Base-by-base conservation (phyloP, 1,139 yeast species). In the Suhomyces bokatorum region DNA sequence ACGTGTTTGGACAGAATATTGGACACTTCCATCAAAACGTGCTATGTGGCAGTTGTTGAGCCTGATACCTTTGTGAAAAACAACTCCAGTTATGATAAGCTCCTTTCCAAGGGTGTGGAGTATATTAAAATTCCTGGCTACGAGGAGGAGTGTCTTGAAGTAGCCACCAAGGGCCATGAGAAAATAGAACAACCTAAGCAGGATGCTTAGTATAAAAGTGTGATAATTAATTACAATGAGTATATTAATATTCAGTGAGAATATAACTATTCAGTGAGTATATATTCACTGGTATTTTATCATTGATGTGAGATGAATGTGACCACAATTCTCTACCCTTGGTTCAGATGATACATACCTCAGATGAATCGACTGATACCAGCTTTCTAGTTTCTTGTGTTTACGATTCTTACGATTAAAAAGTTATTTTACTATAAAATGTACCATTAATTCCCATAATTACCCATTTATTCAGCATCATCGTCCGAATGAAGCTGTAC, bases 1-100 rank as follows among this genome's bases (percentile, higher is more conserved):
- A 97, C 99, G 0, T 93, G 99, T 65, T 83, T 82, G 2, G 91
- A 90, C 50, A 75, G 98, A 34, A 83, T 93, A 9, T 58, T 89
- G 36, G 70, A 66, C 2, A 64, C 82, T 2, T 61, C 58, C 14
- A 85, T 93, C 47, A 38, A n/a, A 6, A 75, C 73, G 29, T 91
- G 91, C 32, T 90, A 87, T 66, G 97, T 93, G 6, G 99, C 99
- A 0, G 95, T 90, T 1, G 63, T 83, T 49, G 99, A 95, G 63
- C 99, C 99, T 0, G 85, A 81, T 34, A 87, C 87, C 2, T 95
- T 95, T 69, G 88, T 95, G 13, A 76, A 83, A 57, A 79, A 87
- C 49, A 93, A 93, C 56, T 74, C 80, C 2, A 88, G 97, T 26
- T 67, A 67, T 17, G 60, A 67, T 6, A 78, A 77, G 55, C 70